Conservation (phyloP, 768 basidiomycete genomes). For the Galerina sulciceps region DNA sequence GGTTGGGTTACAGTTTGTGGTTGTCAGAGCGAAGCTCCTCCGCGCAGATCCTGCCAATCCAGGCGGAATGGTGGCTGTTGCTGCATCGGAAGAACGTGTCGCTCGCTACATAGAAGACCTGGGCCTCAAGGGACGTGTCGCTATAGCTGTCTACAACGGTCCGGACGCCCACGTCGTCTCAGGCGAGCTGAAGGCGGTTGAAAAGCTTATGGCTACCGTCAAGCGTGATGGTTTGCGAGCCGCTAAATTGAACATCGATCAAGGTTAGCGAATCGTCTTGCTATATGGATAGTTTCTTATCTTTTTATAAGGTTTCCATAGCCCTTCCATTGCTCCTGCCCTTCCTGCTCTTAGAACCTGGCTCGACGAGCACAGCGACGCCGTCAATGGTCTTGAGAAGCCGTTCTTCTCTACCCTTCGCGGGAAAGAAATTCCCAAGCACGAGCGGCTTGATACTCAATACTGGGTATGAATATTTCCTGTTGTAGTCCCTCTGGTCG, state of each 20-base stretch:
- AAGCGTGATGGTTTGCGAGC: conserved; percentile 31
- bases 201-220: conserved; percentile 27
- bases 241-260: conserved; percentile 33
- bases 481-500: not conserved
- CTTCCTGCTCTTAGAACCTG: conserved; percentile 31
- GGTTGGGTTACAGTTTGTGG: conserved; percentile 32
- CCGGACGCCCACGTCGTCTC: conserved; percentile 32
- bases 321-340: conserved; percentile 31
- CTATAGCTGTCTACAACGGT: conserved; percentile 34
- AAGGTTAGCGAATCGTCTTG: conserved; percentile 24
- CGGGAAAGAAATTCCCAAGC: conserved; percentile 27
- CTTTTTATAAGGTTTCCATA: conserved; percentile 34
- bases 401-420: conserved; percentile 34
- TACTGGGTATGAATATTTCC: conserved; percentile 31
- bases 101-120: conserved; percentile 25
- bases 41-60: conserved; percentile 28
- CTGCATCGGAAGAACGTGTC: conserved; percentile 27
- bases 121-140: conserved; percentile 23
- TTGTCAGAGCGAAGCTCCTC: conserved; percentile 32
- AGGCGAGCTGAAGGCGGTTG: conserved; percentile 30
- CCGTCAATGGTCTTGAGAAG: conserved; percentile 24
- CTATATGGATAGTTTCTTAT: not conserved
- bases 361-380: conserved; percentile 25
- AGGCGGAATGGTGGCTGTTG: conserved; percentile 37
- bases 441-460: conserved; percentile 22